A percentile compares a stretch with the other conserved stretches of the same genome.
phyloP scores from a whole-genome alignment of 2,329 filamentous ascomycete species.

The Lachnellula cervina region DNA sequence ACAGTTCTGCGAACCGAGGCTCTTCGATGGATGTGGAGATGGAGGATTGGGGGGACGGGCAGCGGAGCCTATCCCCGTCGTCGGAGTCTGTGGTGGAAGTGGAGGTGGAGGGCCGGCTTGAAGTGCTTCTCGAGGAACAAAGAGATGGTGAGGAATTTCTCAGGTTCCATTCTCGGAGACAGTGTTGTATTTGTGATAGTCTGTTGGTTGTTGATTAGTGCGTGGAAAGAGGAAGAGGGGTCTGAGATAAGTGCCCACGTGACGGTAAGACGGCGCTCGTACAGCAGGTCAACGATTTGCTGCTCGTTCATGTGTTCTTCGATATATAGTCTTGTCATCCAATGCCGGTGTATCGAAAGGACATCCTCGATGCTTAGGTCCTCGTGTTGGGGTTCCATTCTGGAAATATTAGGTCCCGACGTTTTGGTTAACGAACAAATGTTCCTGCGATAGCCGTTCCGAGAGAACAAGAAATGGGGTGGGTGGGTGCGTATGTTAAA shows the following conservation, averaged over 20 bases:
- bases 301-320: conserved; percentile 16
- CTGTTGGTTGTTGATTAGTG: conserved; percentile 11
- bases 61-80: conserved; percentile 8
- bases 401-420: not conserved
- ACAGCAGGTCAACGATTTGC: conserved; percentile 20
- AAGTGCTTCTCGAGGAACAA: conserved; percentile 1
- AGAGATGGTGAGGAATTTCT: not conserved
- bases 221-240: not conserved
- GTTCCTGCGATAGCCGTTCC: not conserved
- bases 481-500: not conserved
- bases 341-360: conserved; percentile 16
- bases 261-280: conserved; percentile 12
- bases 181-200: conserved; percentile 17
- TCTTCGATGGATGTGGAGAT: conserved; percentile 9
- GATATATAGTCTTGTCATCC: conserved; percentile 20
- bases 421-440: not conserved
- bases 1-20: conserved; percentile 9
- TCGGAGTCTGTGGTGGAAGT: not conserved
- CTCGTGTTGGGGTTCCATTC: conserved; percentile 16
- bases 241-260: conserved; percentile 11
- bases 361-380: conserved; percentile 23
- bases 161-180: conserved; percentile 18
- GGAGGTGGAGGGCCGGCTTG: not conserved
- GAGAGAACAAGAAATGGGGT: not conserved
- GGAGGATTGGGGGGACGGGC: conserved; percentile 3